phyloP scores from a whole-genome alignment of 139 green algal genomes.

The Closterium sp. region DNA sequence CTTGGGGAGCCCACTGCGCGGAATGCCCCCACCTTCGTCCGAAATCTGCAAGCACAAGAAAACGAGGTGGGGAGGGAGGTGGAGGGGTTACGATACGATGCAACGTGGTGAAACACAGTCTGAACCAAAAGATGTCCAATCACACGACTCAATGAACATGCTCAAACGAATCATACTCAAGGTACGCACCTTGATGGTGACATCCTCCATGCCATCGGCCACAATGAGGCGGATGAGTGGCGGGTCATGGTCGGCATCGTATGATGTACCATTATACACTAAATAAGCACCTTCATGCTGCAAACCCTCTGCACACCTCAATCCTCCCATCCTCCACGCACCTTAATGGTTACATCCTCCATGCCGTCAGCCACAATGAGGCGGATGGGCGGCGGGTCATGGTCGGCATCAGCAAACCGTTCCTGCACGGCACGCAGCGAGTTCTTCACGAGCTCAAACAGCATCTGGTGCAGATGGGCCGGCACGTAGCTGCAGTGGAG shows the following conservation, averaged over 20 bases:
- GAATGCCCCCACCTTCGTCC: constrained; percentile 96
- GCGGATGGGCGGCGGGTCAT: constrained; percentile 79
- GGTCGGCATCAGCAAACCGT: constrained; percentile 74
- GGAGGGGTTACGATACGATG: no score
- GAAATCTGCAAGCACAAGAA: constrained; percentile 50
- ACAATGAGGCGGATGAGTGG: constrained; percentile 87
- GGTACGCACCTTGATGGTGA: constrained; percentile 64
- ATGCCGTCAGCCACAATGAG: constrained; percentile 89
- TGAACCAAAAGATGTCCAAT: no score
- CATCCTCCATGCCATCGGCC: constrained; percentile 90
- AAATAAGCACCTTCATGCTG: neutral
- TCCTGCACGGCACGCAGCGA: constrained; percentile 86
- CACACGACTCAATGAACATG: no score
- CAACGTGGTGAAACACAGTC: no score
- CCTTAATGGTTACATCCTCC: constrained; percentile 85
- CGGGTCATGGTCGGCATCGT: constrained; percentile 68
- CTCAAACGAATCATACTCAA: no score
- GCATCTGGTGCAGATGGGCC: constrained; percentile 96
- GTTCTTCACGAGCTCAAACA: constrained; percentile 92
- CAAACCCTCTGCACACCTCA: neutral
- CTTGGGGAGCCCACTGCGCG: constrained; percentile 77
- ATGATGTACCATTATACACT: no score
- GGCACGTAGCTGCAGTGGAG: constrained; percentile 82
- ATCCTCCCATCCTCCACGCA: neutral
- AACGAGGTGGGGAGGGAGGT: no score